Percentiles rank a stretch among this genome's conserved stretches.
These are phyloP conservation scores for Monosporascus sp. DNA, from an alignment of 2,329 filamentous ascomycete species.

Conservation along the genomic window DNA sequence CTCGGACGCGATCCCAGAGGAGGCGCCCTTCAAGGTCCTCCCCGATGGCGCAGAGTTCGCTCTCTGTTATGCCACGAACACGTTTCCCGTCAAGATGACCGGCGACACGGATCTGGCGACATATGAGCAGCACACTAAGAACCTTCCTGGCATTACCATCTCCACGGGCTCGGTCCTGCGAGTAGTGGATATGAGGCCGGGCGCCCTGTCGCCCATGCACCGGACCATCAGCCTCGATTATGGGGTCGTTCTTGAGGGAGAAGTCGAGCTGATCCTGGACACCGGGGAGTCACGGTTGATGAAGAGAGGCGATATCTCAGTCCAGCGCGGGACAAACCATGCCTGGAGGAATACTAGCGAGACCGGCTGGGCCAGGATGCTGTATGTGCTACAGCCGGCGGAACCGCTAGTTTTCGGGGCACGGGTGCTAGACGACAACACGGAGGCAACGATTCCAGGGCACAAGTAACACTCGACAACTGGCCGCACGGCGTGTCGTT, in stretches of 20 bases:
- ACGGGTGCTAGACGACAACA: too few relatives aligned
- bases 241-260: conserved; percentile 35
- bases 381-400: too few relatives aligned
- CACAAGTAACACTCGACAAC: too few relatives aligned
- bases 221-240: too few relatives aligned
- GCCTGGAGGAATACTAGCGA: too few relatives aligned
- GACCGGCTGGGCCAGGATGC: too few relatives aligned
- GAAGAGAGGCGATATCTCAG: conserved; percentile 33
- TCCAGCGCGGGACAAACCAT: too few relatives aligned
- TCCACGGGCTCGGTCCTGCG: conserved; percentile 36
- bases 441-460: too few relatives aligned
- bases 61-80: conserved; percentile 43
- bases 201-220: conserved; percentile 30
- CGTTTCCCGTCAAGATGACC: conserved; percentile 40
- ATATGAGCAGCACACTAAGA: conserved; percentile 37
- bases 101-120: conserved; percentile 37
- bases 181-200: conserved; percentile 40
- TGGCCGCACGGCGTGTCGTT: too few relatives aligned
- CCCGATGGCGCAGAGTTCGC: conserved; percentile 39
- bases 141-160: conserved; percentile 43
- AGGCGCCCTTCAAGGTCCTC: conserved; percentile 12
- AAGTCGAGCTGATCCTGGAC: conserved; percentile 42
- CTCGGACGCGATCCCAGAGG: conserved; percentile 18
- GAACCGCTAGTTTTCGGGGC: too few relatives aligned
- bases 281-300: conserved; percentile 36